Evolutionary conservation across 2,329 filamentous ascomycete genomes (phyloP).

Genomic region (Diplodia scrobiculata): DNA sequence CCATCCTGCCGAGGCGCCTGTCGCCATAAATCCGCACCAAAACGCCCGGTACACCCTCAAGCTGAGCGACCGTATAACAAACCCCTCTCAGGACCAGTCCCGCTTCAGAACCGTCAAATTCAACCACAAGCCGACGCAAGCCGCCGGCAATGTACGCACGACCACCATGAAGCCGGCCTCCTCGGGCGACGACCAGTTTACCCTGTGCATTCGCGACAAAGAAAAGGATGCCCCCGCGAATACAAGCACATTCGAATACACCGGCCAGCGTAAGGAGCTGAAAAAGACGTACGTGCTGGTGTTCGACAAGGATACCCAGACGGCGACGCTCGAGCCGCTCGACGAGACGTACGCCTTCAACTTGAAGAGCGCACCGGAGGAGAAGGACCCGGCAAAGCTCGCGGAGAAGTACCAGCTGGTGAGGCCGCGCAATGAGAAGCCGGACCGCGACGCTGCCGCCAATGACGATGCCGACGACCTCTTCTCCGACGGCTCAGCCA

Average conservation of each 20-base stretch:
- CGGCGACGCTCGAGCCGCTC: slow-evolving; percentile 78
- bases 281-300: slow-evolving; percentile 59
- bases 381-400: slow-evolving; percentile 64
- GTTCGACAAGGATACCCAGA: slow-evolving; percentile 73
- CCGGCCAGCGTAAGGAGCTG: slow-evolving; percentile 41
- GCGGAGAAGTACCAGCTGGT: slow-evolving; percentile 69
- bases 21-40: slow-evolving; percentile 22
- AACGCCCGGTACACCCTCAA: slow-evolving; percentile 22
- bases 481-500: slow-evolving; percentile 33
- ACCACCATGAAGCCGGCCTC: slow-evolving; percentile 38
- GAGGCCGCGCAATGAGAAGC: slow-evolving; percentile 39
- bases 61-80: slow-evolving; percentile 26
- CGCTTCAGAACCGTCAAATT: slow-evolving; percentile 18
- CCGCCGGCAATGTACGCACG: slow-evolving; percentile 37
- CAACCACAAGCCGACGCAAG: slow-evolving; percentile 51
- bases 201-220: slow-evolving; percentile 35
- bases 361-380: slow-evolving; percentile 68
- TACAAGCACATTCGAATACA: slow-evolving; percentile 45
- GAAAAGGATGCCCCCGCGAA: slow-evolving; percentile 34
- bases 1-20: slow-evolving; percentile 4
- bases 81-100: slow-evolving; percentile 1
- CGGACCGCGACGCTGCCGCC: slow-evolving; percentile 14
- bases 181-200: slow-evolving; percentile 34
- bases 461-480: slow-evolving; percentile 35
- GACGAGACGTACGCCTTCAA: slow-evolving; percentile 89